A percentile compares a stretch with the other conserved stretches of the same genome.
phyloP scores from a whole-genome alignment of 2,329 filamentous ascomycete species.

The Cercospora sp. region DNA sequence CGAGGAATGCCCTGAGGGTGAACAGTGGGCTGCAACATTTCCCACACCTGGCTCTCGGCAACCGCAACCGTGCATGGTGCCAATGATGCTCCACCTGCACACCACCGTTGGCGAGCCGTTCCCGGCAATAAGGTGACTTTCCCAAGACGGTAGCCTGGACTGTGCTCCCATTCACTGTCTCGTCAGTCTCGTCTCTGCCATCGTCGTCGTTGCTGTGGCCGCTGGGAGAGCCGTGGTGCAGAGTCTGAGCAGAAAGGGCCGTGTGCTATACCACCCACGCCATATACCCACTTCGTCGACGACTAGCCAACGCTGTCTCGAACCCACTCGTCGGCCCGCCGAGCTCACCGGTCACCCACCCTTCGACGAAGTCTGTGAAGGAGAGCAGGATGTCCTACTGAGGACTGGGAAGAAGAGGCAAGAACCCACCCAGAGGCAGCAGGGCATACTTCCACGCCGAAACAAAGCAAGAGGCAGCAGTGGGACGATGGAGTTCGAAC shows the following conservation, averaged over 20 bases:
- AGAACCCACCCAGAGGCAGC: slow-evolving; percentile 18
- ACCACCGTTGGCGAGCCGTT: slow-evolving; percentile 26
- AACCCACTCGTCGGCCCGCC: slow-evolving; percentile 5
- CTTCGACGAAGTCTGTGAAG: slow-evolving; percentile 3
- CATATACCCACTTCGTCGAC: slow-evolving; percentile 3
- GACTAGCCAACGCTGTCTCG: neutral
- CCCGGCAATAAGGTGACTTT: slow-evolving; percentile 21
- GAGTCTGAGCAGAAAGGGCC: neutral
- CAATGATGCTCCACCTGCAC: slow-evolving; percentile 24
- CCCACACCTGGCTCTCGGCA: neutral
- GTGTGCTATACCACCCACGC: neutral
- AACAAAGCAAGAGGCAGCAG: neutral
- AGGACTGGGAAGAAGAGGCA: slow-evolving; percentile 6
- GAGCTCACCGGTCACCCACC: slow-evolving; percentile 12
- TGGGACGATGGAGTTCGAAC: slow-evolving; percentile 28
- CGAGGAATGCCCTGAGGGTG: slow-evolving; percentile 18
- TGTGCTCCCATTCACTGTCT: neutral
- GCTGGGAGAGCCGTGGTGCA: neutral
- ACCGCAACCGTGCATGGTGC: slow-evolving; percentile 9
- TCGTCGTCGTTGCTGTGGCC: neutral
- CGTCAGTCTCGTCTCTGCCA: neutral
- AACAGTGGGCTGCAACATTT: neutral
- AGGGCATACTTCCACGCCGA: slow-evolving; percentile 20
- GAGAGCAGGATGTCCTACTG: slow-evolving; percentile 14
- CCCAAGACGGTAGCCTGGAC: slow-evolving; percentile 18